phyloP scores from a whole-genome alignment of 1,284 basidiomycete genomes.

The Papiliotrema fonsecae region DNA sequence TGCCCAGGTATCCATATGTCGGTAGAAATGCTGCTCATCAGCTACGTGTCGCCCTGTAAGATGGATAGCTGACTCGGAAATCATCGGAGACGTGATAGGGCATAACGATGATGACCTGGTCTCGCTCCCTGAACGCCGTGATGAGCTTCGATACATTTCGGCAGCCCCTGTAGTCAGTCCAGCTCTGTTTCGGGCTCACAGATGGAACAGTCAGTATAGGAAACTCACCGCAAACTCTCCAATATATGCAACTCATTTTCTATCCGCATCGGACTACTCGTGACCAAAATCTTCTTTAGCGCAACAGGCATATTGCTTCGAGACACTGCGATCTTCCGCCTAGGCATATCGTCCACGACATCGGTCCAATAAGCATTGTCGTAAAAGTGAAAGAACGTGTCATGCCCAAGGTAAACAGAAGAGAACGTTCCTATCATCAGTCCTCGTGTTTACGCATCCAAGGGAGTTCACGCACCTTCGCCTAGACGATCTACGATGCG shows the following conservation, averaged over 20 bases:
- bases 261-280: slow-evolving; percentile 86
- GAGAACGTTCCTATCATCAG: slow-evolving; percentile 77
- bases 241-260: slow-evolving; percentile 93
- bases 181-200: slow-evolving; percentile 15
- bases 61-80: slow-evolving; percentile 65
- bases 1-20: slow-evolving; percentile 41
- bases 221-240: slow-evolving; percentile 57
- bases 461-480: slow-evolving; percentile 58
- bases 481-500: slow-evolving; percentile 84
- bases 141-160: slow-evolving; percentile 87
- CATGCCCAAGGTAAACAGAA: slow-evolving; percentile 94
- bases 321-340: not conserved
- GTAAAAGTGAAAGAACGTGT: slow-evolving; percentile 68
- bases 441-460: no score
- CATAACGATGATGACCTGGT: slow-evolving; percentile 93
- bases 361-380: slow-evolving; percentile 77
- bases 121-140: slow-evolving; percentile 83
- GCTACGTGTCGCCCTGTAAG: not conserved
- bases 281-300: slow-evolving; percentile 95
- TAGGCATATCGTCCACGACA: slow-evolving; percentile 12
- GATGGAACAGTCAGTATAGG: not conserved
- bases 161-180: slow-evolving; percentile 55
- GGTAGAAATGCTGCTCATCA: slow-evolving; percentile 43
- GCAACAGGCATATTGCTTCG: slow-evolving; percentile 66
- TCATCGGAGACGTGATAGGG: slow-evolving; percentile 90